A percentile compares a stretch with the other conserved stretches of the same genome.
Conservation (phyloP, 1,284 basidiomycete genomes). For the Marasmius sp. region DNA sequence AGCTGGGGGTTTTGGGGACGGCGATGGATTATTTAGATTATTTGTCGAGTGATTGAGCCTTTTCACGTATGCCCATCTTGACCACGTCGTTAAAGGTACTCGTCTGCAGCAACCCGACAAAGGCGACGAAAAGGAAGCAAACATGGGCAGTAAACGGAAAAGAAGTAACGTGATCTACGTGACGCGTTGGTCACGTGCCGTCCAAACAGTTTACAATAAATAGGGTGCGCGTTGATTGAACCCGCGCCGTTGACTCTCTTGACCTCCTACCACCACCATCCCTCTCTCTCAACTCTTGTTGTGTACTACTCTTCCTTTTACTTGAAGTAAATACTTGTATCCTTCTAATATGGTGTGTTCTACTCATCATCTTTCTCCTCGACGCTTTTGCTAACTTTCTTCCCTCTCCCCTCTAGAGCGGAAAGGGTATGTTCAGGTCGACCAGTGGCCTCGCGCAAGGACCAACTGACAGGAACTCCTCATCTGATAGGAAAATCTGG, state of each 20-base stretch:
- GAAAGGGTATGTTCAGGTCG: slow-evolving; percentile 40
- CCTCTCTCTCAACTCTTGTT: slow-evolving; percentile 3
- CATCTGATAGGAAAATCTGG: slow-evolving; percentile 33
- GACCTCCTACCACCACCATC: slow-evolving; percentile 41
- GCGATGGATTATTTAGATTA: not conserved
- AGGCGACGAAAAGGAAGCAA: not conserved
- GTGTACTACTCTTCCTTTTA: slow-evolving; percentile 14
- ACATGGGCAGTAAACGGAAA: not conserved
- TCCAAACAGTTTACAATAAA: slow-evolving; percentile 37
- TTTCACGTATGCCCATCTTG: not conserved
- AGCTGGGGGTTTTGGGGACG: not conserved
- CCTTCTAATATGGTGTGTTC: slow-evolving; percentile 16
- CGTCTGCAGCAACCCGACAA: not conserved
- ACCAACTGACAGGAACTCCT: not conserved
- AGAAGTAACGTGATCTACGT: not conserved
- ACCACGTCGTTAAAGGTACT: not conserved
- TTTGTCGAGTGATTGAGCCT: not conserved
- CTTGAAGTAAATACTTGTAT: slow-evolving; percentile 24
- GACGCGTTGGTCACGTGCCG: slow-evolving; percentile 25
- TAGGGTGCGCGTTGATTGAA: slow-evolving; percentile 28
- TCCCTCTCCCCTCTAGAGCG: slow-evolving; percentile 34
- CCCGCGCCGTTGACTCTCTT: slow-evolving; percentile 45
- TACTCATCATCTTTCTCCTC: slow-evolving; percentile 35
- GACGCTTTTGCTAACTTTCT: slow-evolving; percentile 7
- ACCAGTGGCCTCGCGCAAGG: not conserved